A percentile compares a stretch with the other conserved stretches of the same genome.
These are phyloP conservation scores for Cokeromyces recurvatus DNA, from an alignment of 371 early-diverging fungal genomes.

Conservation along the genomic window DNA sequence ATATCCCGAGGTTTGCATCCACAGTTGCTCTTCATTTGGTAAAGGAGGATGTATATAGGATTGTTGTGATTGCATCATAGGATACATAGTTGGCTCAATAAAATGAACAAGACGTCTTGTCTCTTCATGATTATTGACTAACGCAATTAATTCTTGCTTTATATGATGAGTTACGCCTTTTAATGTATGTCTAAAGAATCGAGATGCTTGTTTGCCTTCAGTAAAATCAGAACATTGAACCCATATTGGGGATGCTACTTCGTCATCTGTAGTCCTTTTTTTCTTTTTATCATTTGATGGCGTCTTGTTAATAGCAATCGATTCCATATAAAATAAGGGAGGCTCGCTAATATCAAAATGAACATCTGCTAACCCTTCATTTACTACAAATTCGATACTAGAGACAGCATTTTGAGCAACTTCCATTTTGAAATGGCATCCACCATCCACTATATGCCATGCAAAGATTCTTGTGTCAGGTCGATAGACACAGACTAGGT, in stretches of 20 bases:
- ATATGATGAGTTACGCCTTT: slow-evolving; percentile 51
- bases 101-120: slow-evolving; percentile 38
- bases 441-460: slow-evolving; percentile 68
- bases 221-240: slow-evolving; percentile 75
- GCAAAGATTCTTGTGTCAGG: slow-evolving; percentile 52
- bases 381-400: slow-evolving; percentile 47
- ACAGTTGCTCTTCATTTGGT: neutral
- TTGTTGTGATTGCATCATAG: neutral
- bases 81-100: slow-evolving; percentile 12
- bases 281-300: slow-evolving; percentile 5
- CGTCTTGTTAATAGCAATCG: neutral
- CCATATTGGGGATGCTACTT: slow-evolving; percentile 32
- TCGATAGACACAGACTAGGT: slow-evolving; percentile 62
- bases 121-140: slow-evolving; percentile 34
- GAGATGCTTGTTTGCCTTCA: slow-evolving; percentile 66
- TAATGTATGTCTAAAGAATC: slow-evolving; percentile 60
- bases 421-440: slow-evolving; percentile 68
- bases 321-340: slow-evolving; percentile 65
- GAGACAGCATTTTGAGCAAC: slow-evolving; percentile 55
- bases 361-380: slow-evolving; percentile 43
- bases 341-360: slow-evolving; percentile 58
- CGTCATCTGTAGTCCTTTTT: neutral
- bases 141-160: slow-evolving; percentile 44
- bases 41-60: neutral
- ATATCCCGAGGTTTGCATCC: neutral